A percentile compares a stretch with the other conserved stretches of the same genome.
These are phyloP conservation scores for Auxenochlorella pyrenoidosa DNA, from an alignment of 139 green algal genomes.

Conservation along the genomic window DNA sequence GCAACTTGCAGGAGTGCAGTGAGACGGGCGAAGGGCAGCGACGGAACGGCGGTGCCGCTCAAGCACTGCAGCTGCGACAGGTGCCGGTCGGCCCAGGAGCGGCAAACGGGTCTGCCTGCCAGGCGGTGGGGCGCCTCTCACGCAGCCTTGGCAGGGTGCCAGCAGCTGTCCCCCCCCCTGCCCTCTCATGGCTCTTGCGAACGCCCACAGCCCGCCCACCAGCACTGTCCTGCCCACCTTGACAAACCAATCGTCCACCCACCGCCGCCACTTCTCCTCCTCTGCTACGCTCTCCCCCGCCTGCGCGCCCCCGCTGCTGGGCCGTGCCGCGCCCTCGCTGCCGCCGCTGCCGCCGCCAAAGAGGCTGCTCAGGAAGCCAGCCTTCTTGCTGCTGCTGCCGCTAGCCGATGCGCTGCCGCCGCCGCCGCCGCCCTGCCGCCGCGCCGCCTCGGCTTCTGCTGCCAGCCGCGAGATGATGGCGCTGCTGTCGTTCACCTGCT, in stretches of 20 bases:
- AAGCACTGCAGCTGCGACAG: too few species aligned
- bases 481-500: constrained; percentile 87
- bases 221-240: constrained; percentile 61
- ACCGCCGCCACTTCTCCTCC: constrained; percentile 85
- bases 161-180: background rate
- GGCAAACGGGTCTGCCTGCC: too few species aligned
- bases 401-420: constrained; percentile 21
- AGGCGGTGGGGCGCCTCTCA: too few species aligned
- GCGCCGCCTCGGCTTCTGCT: constrained; percentile 64
- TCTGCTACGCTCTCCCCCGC: constrained; percentile 31
- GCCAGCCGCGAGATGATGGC: constrained; percentile 82
- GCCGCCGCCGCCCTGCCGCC: background rate
- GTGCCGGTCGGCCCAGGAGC: too few species aligned
- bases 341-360: constrained; percentile 23
- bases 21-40: too few species aligned
- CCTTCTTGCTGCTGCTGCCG: constrained; percentile 9
- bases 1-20: too few species aligned
- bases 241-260: constrained; percentile 95
- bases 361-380: background rate
- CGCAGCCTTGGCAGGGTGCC: too few species aligned
- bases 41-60: too few species aligned
- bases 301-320: too few species aligned
- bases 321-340: background rate
- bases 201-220: background rate
- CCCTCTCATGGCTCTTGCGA: background rate